A percentile compares a stretch with the other conserved stretches of the same genome.
These are phyloP conservation scores for Chernovozyma sophiae-reginae DNA, from an alignment of 1,139 yeast species.

Conservation along the genomic window DNA sequence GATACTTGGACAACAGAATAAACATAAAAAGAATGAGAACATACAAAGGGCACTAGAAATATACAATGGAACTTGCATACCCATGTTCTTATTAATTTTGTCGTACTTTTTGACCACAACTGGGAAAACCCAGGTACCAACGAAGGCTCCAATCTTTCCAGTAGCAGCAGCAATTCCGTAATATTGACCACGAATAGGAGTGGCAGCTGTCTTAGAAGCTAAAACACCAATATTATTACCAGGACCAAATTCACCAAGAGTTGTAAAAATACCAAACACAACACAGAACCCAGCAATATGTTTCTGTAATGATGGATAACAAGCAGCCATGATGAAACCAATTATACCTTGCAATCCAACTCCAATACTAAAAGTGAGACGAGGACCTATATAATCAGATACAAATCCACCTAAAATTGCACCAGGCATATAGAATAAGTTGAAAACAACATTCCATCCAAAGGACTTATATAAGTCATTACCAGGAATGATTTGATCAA, in stretches of 20 bases:
- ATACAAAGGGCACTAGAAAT: slow-evolving; percentile 74
- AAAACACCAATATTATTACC: slow-evolving; percentile 89
- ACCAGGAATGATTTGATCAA: slow-evolving; percentile 56
- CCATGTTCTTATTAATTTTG: slow-evolving; percentile 32
- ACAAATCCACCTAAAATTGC: slow-evolving; percentile 75
- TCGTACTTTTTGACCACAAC: slow-evolving; percentile 43
- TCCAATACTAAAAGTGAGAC: slow-evolving; percentile 70
- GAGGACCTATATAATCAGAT: slow-evolving; percentile 87
- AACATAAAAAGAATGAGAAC: slow-evolving; percentile 62
- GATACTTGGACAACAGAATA: slow-evolving; percentile 73
- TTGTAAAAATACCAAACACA: slow-evolving; percentile 78
- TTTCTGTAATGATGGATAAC: slow-evolving; percentile 49
- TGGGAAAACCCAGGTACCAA: slow-evolving; percentile 87
- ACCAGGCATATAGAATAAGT: slow-evolving; percentile 87
- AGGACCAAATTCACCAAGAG: slow-evolving; percentile 91
- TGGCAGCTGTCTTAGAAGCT: slow-evolving; percentile 82
- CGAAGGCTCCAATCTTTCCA: slow-evolving; percentile 91
- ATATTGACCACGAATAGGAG: slow-evolving; percentile 86
- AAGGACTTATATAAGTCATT: slow-evolving; percentile 66
- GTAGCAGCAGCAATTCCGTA: slow-evolving; percentile 89
- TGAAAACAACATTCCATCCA: slow-evolving; percentile 91
- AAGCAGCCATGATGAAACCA: slow-evolving; percentile 85
- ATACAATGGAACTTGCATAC: slow-evolving; percentile 75
- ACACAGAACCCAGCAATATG: slow-evolving; percentile 78
- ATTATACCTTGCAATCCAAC: slow-evolving; percentile 68